These are phyloP conservation scores for Tetrapisispora taiwanensis DNA, from an alignment of 805 yeast species.

Conservation along the genomic window DNA sequence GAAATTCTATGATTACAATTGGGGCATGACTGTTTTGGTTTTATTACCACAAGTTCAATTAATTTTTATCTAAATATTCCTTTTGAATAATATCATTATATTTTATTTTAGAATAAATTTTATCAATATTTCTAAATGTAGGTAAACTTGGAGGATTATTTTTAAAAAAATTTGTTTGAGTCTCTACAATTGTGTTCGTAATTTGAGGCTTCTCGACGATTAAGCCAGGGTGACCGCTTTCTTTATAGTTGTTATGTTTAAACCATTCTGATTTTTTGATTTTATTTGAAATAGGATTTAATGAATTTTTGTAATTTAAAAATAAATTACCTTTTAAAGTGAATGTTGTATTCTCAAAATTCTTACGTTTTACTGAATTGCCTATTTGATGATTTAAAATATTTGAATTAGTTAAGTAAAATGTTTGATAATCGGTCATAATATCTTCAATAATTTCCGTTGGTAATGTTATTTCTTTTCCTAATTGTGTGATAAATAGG, in stretches of 20 bases:
- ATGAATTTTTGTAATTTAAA: neutral
- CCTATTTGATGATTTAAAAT: slow-evolving; percentile 15
- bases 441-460: slow-evolving; percentile 37
- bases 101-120: slow-evolving; percentile 40
- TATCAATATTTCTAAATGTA: slow-evolving; percentile 53
- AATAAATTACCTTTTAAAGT: neutral
- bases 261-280: slow-evolving; percentile 20
- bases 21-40: neutral
- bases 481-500: slow-evolving; percentile 37
- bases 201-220: slow-evolving; percentile 36
- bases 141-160: slow-evolving; percentile 35
- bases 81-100: slow-evolving; percentile 8
- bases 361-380: neutral
- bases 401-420: slow-evolving; percentile 30
- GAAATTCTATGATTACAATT: no score
- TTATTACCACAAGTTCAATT: neutral
- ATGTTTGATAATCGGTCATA: slow-evolving; percentile 26
- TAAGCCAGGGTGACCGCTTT: slow-evolving; percentile 31
- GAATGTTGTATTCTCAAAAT: neutral
- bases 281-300: slow-evolving; percentile 26
- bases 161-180: slow-evolving; percentile 12
- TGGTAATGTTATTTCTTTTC: slow-evolving; percentile 39
- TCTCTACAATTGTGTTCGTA: slow-evolving; percentile 29
- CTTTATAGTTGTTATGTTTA: slow-evolving; percentile 18
- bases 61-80: slow-evolving; percentile 2